phyloP scores from a whole-genome alignment of 768 basidiomycete genomes.

The Xanthoconium stramineum region DNA sequence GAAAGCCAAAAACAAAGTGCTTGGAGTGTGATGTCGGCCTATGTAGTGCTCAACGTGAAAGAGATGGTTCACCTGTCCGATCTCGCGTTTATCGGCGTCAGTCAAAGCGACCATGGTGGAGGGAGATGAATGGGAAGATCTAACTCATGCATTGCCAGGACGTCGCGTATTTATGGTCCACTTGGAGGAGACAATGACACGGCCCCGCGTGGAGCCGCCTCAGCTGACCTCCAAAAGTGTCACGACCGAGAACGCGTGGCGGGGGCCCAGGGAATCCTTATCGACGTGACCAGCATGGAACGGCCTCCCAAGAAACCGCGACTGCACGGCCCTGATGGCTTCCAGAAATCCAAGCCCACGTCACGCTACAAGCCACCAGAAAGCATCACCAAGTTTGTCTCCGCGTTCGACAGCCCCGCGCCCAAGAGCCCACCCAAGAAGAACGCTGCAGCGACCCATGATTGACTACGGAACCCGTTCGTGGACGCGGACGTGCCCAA shows the following conservation, averaged over 20 bases:
- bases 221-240: no score
- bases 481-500: conserved; percentile 5
- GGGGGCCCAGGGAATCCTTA: no score
- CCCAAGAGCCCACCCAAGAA: conserved; percentile 2
- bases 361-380: conserved; percentile 24
- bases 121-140: background rate
- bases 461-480: conserved; percentile 22
- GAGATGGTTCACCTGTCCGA: conserved; percentile 38
- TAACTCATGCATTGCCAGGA: no score
- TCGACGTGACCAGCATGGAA: conserved; percentile 1
- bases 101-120: conserved; percentile 26
- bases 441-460: conserved; percentile 7
- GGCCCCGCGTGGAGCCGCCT: no score
- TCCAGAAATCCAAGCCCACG: conserved; percentile 20
- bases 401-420: conserved; percentile 20
- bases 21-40: conserved; percentile 23
- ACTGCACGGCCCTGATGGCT: conserved; percentile 28
- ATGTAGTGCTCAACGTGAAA: background rate
- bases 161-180: no score
- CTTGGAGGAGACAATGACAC: no score
- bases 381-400: conserved; percentile 28
- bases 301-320: conserved; percentile 15
- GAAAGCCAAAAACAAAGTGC: conserved; percentile 75
- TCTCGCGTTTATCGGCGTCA: conserved; percentile 40
- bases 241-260: no score